phyloP scores from a whole-genome alignment of 2,329 filamentous ascomycete genomes.

The Alternaria rosae region DNA sequence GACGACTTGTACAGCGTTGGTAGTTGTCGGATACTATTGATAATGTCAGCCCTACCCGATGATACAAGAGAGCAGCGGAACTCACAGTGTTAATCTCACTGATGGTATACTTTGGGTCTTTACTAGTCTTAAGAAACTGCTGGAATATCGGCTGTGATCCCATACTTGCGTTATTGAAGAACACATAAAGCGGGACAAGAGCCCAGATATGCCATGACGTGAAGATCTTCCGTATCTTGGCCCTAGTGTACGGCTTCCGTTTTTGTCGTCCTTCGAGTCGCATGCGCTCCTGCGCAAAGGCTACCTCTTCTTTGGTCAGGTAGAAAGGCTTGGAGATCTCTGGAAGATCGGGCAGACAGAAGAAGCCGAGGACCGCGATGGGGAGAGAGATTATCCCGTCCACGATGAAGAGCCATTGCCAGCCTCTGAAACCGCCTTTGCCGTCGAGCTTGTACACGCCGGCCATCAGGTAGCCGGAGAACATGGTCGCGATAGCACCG shows the following conservation, averaged over 20 bases:
- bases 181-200: conserved; percentile 12
- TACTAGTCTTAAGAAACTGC: conserved; percentile 26
- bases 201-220: conserved; percentile 21
- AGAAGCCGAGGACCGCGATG: conserved; percentile 25
- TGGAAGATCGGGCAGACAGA: conserved; percentile 26
- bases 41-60: not conserved
- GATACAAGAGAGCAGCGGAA: not conserved
- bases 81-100: conserved; percentile 24
- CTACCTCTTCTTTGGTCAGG: conserved; percentile 8
- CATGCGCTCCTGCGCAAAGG: conserved; percentile 23
- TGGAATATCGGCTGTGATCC: conserved; percentile 16
- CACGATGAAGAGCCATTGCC: conserved; percentile 36
- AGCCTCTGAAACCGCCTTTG: conserved; percentile 59
- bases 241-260: conserved; percentile 7
- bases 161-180: conserved; percentile 8
- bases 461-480: conserved; percentile 55
- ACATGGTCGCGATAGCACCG: conserved; percentile 22
- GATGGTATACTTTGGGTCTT: conserved; percentile 20
- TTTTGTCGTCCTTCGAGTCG: not conserved
- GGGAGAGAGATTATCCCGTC: conserved; percentile 28
- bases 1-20: conserved; percentile 31
- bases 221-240: conserved; percentile 11
- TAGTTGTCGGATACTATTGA: conserved; percentile 27
- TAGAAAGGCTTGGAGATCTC: conserved; percentile 25
- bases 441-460: conserved; percentile 65